A percentile compares a stretch with the other conserved stretches of the same genome.
phyloP scores from a whole-genome alignment of 1,284 basidiomycete species.

The Anthracocystis panici-leucophaei region DNA sequence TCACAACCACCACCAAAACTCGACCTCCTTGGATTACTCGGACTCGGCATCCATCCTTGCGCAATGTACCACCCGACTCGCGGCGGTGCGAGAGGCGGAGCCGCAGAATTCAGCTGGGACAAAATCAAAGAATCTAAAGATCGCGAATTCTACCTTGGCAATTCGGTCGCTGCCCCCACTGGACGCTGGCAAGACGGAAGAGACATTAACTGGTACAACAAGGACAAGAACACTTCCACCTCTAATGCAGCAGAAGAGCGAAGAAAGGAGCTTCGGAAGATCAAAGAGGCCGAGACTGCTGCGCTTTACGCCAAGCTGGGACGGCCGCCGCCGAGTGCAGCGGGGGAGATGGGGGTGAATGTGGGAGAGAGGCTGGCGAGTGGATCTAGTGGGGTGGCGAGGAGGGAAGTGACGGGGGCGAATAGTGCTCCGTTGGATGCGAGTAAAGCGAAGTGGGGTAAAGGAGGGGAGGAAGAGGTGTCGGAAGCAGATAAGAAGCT shows the following conservation, averaged over 20 bases:
- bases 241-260: slow-evolving; percentile 39
- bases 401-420: slow-evolving; percentile 42
- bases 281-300: slow-evolving; percentile 64
- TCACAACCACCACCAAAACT: neutral
- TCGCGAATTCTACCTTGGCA: slow-evolving; percentile 67
- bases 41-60: too few relatives aligned
- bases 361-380: slow-evolving; percentile 40
- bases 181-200: slow-evolving; percentile 67
- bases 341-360: neutral
- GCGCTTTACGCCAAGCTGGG: slow-evolving; percentile 58
- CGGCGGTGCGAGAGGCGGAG: slow-evolving; percentile 65
- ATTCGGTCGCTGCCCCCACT: slow-evolving; percentile 65
- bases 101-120: slow-evolving; percentile 67
- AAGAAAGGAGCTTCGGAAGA: slow-evolving; percentile 54
- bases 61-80: slow-evolving; percentile 36
- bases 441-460: slow-evolving; percentile 29
- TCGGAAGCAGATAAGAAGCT: slow-evolving; percentile 52
- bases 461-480: slow-evolving; percentile 18
- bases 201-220: slow-evolving; percentile 69
- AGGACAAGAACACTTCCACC: slow-evolving; percentile 32
- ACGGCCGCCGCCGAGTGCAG: slow-evolving; percentile 19
- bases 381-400: slow-evolving; percentile 25
- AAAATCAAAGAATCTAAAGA: slow-evolving; percentile 63
- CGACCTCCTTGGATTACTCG: too few relatives aligned
- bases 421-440: slow-evolving; percentile 39